Base-by-base conservation (phyloP, 371 early-diverging fungal species). In the Mortierella sp. region DNA sequence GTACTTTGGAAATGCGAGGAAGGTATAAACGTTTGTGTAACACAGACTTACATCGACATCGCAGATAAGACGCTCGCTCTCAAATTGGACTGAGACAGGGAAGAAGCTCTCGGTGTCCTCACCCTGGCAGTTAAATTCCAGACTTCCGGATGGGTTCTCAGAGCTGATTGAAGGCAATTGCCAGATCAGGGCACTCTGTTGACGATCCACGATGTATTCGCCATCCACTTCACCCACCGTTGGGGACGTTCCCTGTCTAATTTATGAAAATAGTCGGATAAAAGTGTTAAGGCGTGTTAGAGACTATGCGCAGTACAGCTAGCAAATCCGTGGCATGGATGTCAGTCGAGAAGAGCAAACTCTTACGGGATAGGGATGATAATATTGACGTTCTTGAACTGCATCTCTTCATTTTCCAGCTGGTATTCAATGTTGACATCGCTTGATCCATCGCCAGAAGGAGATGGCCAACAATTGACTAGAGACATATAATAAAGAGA, bases 391-490 rank as follows among this genome's bases (percentile, higher is more conserved):
- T 96, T 94, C 30, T 90, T 89, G 22, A 98, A 87, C 75, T 90
- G 93, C 64, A 97, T 88, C 37, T 88, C 86, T 39, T 89, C 85
- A 62, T 88, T 87, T 74, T 91, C 94, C 70, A 97, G 87, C 83
- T 97, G 97, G 77, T 97, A 98, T 84, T 98, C 99, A 61, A 97
- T 93, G 75, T 94, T 97, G 24, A 97, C 97, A 83, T 97, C 97
- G 64, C 92, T 93, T 3, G 91, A 86, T 3, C 98, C 98, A 73
- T 89, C 90, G 55, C 93, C 96, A 39, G 93, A 88, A 30, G 96
- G 96, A 32, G 97, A 94, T 20, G 98, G 97, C 99, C 99, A 98
- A 88, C 97, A 98, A 84, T 94, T 98, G 84, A 96, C 93, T 93
- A 85, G 39, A 1, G 60, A 60, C 32, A 20, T 14, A 37, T n/a